Evolutionary conservation across 2,329 filamentous ascomycete species (phyloP).

Genomic region (Epichloe festucae): DNA sequence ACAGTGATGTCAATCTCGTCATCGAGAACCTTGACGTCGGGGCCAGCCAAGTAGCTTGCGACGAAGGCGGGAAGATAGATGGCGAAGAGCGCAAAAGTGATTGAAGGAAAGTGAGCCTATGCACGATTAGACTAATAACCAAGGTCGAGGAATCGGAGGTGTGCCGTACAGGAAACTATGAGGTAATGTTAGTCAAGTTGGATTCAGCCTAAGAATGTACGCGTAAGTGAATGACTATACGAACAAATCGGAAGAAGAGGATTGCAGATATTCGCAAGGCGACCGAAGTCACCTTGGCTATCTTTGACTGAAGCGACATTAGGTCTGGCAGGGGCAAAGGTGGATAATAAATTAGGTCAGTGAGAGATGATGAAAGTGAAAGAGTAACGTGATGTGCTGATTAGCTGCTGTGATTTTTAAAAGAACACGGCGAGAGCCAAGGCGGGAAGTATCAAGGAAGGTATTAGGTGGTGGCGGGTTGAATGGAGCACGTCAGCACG

Average conservation of each 20-base stretch:
- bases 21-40: conserved; percentile 44
- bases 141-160: background rate
- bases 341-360: background rate
- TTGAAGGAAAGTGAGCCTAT: conserved; percentile 32
- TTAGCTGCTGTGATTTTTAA: background rate
- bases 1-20: conserved; percentile 46
- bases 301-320: conserved; percentile 15
- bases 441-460: background rate
- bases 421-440: background rate
- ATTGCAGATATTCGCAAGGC: conserved; percentile 24
- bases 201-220: background rate
- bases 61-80: conserved; percentile 55
- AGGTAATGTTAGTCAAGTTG: conserved; percentile 6
- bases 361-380: background rate
- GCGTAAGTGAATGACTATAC: conserved; percentile 7
- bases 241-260: conserved; percentile 24
- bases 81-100: conserved; percentile 49
- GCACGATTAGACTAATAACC: conserved; percentile 5
- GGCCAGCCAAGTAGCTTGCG: conserved; percentile 40
- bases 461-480: background rate
- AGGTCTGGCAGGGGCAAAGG: background rate
- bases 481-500: background rate
- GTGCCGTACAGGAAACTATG: conserved; percentile 24
- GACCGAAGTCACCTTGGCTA: conserved; percentile 23
- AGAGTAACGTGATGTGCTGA: background rate